Percentiles rank a stretch among this genome's conserved stretches.
Conservation (phyloP, 2,329 filamentous ascomycete species). For the Cercospora sesami region DNA sequence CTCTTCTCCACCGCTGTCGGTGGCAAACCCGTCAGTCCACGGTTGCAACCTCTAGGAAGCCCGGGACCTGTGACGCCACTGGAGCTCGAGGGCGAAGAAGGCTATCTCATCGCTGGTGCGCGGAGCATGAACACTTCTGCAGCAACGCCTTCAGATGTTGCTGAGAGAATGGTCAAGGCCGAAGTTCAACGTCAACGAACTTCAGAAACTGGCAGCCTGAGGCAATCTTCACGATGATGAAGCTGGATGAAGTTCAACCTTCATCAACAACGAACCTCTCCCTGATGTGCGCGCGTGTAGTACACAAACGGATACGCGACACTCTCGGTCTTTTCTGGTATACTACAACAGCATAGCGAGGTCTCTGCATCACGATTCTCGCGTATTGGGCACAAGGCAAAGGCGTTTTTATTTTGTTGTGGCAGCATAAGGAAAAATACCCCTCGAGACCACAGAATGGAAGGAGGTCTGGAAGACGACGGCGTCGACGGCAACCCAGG, state of each 20-base stretch:
- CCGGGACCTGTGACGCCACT: slow-evolving; percentile 56
- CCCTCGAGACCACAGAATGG: not conserved
- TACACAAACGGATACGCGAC: not conserved
- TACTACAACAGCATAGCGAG: not conserved
- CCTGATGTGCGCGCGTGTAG: not conserved
- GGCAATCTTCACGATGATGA: not conserved
- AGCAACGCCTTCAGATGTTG: slow-evolving; percentile 37
- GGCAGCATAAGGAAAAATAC: not conserved
- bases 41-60: slow-evolving; percentile 51
- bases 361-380: not conserved
- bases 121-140: slow-evolving; percentile 28
- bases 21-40: slow-evolving; percentile 50
- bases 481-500: not conserved
- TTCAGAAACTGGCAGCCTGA: not conserved
- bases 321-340: not conserved
- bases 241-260: not conserved
- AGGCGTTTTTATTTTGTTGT: not conserved
- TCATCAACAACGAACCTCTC: not conserved
- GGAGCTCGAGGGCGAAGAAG: slow-evolving; percentile 48
- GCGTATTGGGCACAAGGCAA: not conserved
- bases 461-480: not conserved
- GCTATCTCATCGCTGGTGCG: slow-evolving; percentile 50
- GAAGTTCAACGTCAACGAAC: slow-evolving; percentile 41
- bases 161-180: slow-evolving; percentile 51
- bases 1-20: slow-evolving; percentile 33